phyloP scores from a whole-genome alignment of 805 yeast species.

The Cyberlindnera nakhonratchasimensis region DNA sequence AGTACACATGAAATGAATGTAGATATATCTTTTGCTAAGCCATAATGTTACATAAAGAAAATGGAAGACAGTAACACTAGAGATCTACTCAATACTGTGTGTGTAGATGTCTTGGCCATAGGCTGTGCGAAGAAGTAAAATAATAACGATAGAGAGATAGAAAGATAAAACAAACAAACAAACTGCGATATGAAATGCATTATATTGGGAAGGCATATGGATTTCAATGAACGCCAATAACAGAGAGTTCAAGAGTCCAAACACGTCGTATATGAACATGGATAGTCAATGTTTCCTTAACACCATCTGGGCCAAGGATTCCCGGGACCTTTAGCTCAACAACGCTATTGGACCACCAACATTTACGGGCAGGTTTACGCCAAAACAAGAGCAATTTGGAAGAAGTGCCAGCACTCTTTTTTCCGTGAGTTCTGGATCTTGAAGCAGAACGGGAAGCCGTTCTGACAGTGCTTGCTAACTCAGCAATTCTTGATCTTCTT shows the following conservation, averaged over 20 bases:
- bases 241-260: slow-evolving; percentile 93
- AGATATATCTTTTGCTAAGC: too few relatives aligned
- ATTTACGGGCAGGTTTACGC: slow-evolving; percentile 97
- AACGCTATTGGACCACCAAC: slow-evolving; percentile 89
- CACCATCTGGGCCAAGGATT: slow-evolving; percentile 30
- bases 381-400: slow-evolving; percentile 83
- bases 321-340: slow-evolving; percentile 41
- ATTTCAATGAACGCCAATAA: slow-evolving; percentile 66
- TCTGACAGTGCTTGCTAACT: slow-evolving; percentile 54
- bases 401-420: slow-evolving; percentile 37
- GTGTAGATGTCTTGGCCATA: too few relatives aligned
- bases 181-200: too few relatives aligned
- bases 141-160: too few relatives aligned
- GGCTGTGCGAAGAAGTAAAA: too few relatives aligned
- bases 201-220: too few relatives aligned
- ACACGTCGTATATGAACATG: slow-evolving; percentile 87
- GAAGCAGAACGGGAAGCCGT: slow-evolving; percentile 59
- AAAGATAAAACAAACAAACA: too few relatives aligned
- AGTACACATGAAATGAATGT: too few relatives aligned
- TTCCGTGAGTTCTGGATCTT: slow-evolving; percentile 39
- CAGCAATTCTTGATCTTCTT: slow-evolving; percentile 56
- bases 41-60: too few relatives aligned
- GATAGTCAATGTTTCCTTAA: slow-evolving; percentile 38
- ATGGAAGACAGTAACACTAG: too few relatives aligned
- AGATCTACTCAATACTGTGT: too few relatives aligned